These are phyloP conservation scores for Nemania sp. DNA, from an alignment of 2,329 filamentous ascomycete genomes.

Conservation along the genomic window DNA sequence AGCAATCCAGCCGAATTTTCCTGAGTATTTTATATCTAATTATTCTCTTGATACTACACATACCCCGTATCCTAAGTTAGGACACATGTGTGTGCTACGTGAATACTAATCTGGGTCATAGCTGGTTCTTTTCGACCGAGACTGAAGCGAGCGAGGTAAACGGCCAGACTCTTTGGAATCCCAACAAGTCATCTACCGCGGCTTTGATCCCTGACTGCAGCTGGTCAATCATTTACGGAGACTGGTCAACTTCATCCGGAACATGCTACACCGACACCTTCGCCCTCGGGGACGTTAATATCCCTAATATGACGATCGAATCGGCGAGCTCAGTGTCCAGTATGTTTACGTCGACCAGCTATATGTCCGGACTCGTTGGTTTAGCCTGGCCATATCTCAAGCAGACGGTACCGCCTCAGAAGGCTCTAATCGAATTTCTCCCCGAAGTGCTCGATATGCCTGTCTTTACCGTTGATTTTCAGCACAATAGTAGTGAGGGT, in stretches of 20 bases:
- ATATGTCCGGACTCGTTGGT: constrained; percentile 65
- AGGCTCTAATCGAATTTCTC: constrained; percentile 60
- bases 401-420: constrained; percentile 58
- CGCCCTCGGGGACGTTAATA: constrained; percentile 57
- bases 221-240: constrained; percentile 64
- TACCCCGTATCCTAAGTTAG: constrained; percentile 26
- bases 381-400: constrained; percentile 61
- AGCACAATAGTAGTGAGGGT: constrained; percentile 59
- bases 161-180: constrained; percentile 58
- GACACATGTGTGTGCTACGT: too few species aligned
- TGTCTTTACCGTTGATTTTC: constrained; percentile 64
- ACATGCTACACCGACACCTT: constrained; percentile 65
- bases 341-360: constrained; percentile 57
- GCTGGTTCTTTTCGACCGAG: constrained; percentile 67
- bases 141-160: constrained; percentile 59
- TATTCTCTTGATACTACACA: neutral
- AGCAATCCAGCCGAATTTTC: neutral
- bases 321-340: constrained; percentile 59
- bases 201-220: constrained; percentile 55
- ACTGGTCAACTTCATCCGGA: constrained; percentile 56
- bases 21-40: neutral
- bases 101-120: constrained; percentile 43
- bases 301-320: constrained; percentile 62
- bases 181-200: constrained; percentile 60
- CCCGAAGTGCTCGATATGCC: constrained; percentile 55